A percentile compares a stretch with the other conserved stretches of the same genome.
Conservation (phyloP, 73 alveolate species). For the Uronychia setigera region DNA sequence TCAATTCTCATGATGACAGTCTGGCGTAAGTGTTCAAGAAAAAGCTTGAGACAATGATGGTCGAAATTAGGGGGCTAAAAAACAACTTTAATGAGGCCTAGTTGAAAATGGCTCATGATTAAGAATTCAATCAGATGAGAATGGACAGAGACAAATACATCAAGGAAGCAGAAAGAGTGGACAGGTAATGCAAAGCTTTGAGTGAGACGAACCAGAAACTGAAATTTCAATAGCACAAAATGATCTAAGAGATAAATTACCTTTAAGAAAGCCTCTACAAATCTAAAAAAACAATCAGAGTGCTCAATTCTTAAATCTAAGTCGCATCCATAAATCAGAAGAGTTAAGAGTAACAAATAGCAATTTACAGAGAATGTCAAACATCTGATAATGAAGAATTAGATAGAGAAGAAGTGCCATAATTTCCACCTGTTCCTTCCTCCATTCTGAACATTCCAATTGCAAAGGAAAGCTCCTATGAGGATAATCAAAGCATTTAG, state of each 20-base stretch:
- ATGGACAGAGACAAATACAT: not conserved
- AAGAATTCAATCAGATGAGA: not conserved
- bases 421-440: not conserved
- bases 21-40: not conserved
- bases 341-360: not conserved
- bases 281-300: not conserved
- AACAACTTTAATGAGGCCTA: not conserved
- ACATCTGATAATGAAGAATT: not conserved
- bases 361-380: not conserved
- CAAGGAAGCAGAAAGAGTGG: not conserved
- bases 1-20: too few species aligned
- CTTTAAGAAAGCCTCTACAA: not conserved
- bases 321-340: not conserved
- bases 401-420: not conserved
- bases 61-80: not conserved
- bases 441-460: not conserved
- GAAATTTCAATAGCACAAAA: not conserved
- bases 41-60: not conserved
- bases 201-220: not conserved
- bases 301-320: too few species aligned
- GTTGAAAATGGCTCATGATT: not conserved
- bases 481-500: not conserved
- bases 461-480: not conserved
- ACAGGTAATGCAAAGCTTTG: not conserved
- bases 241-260: not conserved